A percentile compares a stretch with the other conserved stretches of the same genome.
Evolutionary conservation across 2,329 filamentous ascomycete species (phyloP).

Genomic region (Trichophaea hybrida): DNA sequence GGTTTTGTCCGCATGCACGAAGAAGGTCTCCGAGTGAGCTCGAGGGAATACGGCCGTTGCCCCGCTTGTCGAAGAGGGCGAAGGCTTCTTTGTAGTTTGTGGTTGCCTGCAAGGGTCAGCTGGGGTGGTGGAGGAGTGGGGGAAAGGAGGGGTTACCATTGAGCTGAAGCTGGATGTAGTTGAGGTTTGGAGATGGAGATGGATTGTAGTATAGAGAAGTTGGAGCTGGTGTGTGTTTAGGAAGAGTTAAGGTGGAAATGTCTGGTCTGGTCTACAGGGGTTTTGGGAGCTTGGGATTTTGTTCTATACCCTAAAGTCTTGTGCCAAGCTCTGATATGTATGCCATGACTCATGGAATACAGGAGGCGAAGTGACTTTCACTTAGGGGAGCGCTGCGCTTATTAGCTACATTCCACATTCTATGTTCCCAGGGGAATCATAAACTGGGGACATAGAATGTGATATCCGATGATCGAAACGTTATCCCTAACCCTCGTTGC

Average conservation of each 20-base stretch:
- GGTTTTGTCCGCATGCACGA: slow-evolving; percentile 94
- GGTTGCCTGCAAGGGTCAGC: slow-evolving; percentile 28
- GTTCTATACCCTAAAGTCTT: too few species aligned
- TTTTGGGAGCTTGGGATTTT: not conserved
- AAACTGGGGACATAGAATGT: too few species aligned
- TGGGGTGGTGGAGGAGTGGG: not conserved
- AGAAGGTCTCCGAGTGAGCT: slow-evolving; percentile 85
- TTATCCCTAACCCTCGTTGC: too few species aligned
- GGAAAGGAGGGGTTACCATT: not conserved
- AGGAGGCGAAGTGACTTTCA: too few species aligned
- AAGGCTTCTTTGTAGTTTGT: slow-evolving; percentile 99
- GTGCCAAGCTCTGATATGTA: too few species aligned
- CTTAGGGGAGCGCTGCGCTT: too few species aligned
- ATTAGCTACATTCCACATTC: too few species aligned
- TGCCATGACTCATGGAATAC: too few species aligned
- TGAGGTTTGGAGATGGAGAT: not conserved
- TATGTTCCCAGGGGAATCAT: too few species aligned
- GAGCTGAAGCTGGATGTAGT: not conserved
- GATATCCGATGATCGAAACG: too few species aligned
- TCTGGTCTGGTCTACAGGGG: not conserved
- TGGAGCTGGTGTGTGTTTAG: not conserved
- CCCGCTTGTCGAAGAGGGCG: slow-evolving; percentile 98
- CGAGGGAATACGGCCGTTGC: slow-evolving; percentile 77
- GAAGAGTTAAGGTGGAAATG: not conserved
- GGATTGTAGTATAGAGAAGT: not conserved